A percentile compares a stretch with the other conserved stretches of the same genome.
Conservation (phyloP, 2,329 filamentous ascomycete genomes). For the Aspergillus fischeri region DNA sequence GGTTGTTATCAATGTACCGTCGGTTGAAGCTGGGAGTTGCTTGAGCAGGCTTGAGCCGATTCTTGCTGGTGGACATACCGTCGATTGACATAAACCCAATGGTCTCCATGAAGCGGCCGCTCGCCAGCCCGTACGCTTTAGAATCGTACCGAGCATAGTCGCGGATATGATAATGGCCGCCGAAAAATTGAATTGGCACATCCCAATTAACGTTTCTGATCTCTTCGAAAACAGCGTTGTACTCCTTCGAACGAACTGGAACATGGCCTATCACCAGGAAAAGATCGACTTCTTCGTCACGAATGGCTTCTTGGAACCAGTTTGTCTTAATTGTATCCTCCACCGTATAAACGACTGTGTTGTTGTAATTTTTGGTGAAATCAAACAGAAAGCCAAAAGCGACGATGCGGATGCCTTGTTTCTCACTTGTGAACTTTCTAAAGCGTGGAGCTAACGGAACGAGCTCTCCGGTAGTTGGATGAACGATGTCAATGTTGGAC, state of each 20-base stretch:
- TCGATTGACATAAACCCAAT: slow-evolving; percentile 88
- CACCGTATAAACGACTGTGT: slow-evolving; percentile 78
- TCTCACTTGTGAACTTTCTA: slow-evolving; percentile 87
- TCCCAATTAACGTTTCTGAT: slow-evolving; percentile 74
- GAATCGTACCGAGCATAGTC: slow-evolving; percentile 78
- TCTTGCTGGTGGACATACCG: slow-evolving; percentile 51
- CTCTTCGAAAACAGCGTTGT: slow-evolving; percentile 69
- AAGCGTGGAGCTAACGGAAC: slow-evolving; percentile 77
- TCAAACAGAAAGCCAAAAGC: slow-evolving; percentile 95
- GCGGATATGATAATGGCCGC: slow-evolving; percentile 83
- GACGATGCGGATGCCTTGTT: slow-evolving; percentile 75
- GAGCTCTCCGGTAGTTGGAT: slow-evolving; percentile 65
- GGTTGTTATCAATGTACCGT: slow-evolving; percentile 90
- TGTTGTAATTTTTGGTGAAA: slow-evolving; percentile 86
- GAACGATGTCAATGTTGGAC: slow-evolving; percentile 86
- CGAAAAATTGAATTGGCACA: slow-evolving; percentile 86
- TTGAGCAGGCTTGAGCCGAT: slow-evolving; percentile 21
- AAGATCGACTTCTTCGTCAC: slow-evolving; percentile 73
- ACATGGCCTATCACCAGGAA: slow-evolving; percentile 87
- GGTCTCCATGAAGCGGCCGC: slow-evolving; percentile 90
- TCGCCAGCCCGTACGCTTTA: slow-evolving; percentile 74
- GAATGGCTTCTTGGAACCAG: slow-evolving; percentile 85
- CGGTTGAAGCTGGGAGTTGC: slow-evolving; percentile 61
- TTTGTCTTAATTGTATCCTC: slow-evolving; percentile 73
- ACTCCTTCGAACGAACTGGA: slow-evolving; percentile 75